Evolutionary conservation across 2,329 filamentous ascomycete species (phyloP).

Genomic region (Penicillium sp.): DNA sequence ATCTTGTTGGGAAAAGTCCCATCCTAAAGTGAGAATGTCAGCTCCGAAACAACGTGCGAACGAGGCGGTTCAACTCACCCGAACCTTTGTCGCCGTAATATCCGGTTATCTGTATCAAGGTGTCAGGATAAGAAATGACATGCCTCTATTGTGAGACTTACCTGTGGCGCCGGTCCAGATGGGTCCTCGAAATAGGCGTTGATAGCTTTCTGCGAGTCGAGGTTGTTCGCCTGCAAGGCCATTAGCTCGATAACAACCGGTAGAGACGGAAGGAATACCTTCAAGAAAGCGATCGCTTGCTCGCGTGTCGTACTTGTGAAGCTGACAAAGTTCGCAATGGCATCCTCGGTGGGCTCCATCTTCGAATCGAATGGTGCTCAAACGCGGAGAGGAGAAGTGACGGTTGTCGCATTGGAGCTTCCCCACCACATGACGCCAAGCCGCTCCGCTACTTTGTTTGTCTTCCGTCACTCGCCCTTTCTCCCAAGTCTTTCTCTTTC

Average conservation of each 20-base stretch:
- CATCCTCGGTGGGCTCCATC: constrained; percentile 46
- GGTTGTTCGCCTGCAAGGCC: constrained; percentile 43
- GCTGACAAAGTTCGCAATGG: constrained; percentile 43
- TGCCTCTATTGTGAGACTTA: constrained; percentile 14
- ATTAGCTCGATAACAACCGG: constrained; percentile 14
- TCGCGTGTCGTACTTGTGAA: constrained; percentile 44
- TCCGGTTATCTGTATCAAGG: constrained; percentile 16
- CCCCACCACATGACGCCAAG: constrained; percentile 32
- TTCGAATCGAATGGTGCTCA: neutral
- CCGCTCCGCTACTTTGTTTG: constrained; percentile 9
- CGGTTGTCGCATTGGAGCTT: constrained; percentile 17
- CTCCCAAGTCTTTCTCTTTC: neutral
- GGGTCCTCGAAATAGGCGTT: constrained; percentile 53
- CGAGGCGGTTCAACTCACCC: constrained; percentile 22
- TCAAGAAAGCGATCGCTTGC: constrained; percentile 44
- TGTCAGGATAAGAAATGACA: constrained; percentile 10
- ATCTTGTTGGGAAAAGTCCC: constrained; percentile 42
- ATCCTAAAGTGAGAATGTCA: constrained; percentile 28
- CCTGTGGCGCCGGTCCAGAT: constrained; percentile 35
- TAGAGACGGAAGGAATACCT: constrained; percentile 29
- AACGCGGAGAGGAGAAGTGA: neutral
- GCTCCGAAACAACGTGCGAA: neutral
- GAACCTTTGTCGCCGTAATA: constrained; percentile 29
- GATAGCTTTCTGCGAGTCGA: constrained; percentile 48
- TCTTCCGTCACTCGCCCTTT: constrained; percentile 3